phyloP scores from a whole-genome alignment of 2,329 filamentous ascomycete genomes.

The Diaporthe amygdali region DNA sequence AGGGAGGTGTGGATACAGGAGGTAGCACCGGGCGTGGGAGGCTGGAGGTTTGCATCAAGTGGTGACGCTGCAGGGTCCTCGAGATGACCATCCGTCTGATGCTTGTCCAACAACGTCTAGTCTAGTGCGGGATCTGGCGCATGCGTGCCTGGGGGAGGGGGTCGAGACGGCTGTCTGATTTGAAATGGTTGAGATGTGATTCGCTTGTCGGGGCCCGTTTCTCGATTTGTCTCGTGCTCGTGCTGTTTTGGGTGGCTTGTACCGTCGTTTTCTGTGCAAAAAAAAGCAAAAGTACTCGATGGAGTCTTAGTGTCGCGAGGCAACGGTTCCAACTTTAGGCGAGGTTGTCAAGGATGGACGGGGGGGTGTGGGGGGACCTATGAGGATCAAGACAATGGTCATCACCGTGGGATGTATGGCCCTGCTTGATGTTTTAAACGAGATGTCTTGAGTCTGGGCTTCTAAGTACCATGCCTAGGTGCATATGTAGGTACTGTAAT shows the following conservation, averaged over 20 bases:
- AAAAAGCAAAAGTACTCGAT: not conserved
- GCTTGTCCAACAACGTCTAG: not conserved
- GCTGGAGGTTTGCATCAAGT: not conserved
- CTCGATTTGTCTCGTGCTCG: not conserved
- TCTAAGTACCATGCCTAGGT: not conserved
- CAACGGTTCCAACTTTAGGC: not conserved
- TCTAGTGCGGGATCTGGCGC: not conserved
- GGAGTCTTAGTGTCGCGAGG: not conserved
- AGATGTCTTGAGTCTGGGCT: not conserved
- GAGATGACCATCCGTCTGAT: not conserved
- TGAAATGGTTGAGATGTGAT: constrained; percentile 24
- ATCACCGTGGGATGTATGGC: constrained; percentile 8
- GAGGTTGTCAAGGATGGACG: not conserved
- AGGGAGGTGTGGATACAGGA: constrained; percentile 7
- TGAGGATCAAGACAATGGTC: constrained; percentile 26
- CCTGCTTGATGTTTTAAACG: not conserved
- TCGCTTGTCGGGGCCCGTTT: constrained; percentile 8
- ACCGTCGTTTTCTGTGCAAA: not conserved
- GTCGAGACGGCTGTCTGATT: constrained; percentile 15
- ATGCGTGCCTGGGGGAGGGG: not conserved
- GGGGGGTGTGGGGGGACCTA: constrained; percentile 10
- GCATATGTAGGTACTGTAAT: not conserved
- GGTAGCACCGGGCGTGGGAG: constrained; percentile 2
- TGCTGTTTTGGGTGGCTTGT: not conserved
- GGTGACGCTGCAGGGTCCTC: constrained; percentile 8